Base-by-base conservation (phyloP, 2,329 filamentous ascomycete species). In the Dichotomopilus funicola region DNA sequence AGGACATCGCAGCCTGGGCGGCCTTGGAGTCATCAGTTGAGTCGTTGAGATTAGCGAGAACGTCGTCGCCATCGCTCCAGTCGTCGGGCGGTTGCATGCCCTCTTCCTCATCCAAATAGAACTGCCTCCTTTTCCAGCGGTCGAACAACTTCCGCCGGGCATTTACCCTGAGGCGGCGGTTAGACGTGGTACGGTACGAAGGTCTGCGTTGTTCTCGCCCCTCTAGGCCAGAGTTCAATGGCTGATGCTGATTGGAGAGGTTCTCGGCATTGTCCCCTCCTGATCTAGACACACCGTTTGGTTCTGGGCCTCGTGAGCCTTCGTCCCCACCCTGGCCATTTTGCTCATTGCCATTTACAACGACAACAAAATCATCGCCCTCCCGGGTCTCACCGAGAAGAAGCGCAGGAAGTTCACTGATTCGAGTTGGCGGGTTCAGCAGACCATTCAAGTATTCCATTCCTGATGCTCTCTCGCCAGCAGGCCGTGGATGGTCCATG, bases 101-200 rank as follows among this genome's bases (percentile, higher is more conserved):
- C 68, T 95, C 89, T 72, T 95, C 90, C 69, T 91, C 87, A 56
- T 95, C 89, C 0, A 90, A 79, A 64, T 94, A 95, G 64, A 94
- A 95, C 41, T 86, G 82, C 46, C 89, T 79, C 56, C 87, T 79
- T 64, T 81, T 81, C 89, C 89, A 94, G 49, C 89, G 79, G 53
- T 91, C 82, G 63, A 86, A 78, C 38, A 89, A 74, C 60, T 77
- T 76, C 41, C 71, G 73, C 11, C 80, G 73, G 1, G 79, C 78
- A 6, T 68, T 64, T 1, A 65, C 68, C 34, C 71, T 68, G 33
- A 72, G 68, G 13, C 59, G 62, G 7, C 59, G 44, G 13, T 19
- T 52, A 19, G 55, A 58, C 1, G 40, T 40, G 11, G 49, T 51
- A 9, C 56, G 47, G 12, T 50, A 54, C 8, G 59, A 51, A 33